Base-by-base conservation (phyloP, 2,329 filamentous ascomycete species). In the Pseudogymnoascus verrucosus region DNA sequence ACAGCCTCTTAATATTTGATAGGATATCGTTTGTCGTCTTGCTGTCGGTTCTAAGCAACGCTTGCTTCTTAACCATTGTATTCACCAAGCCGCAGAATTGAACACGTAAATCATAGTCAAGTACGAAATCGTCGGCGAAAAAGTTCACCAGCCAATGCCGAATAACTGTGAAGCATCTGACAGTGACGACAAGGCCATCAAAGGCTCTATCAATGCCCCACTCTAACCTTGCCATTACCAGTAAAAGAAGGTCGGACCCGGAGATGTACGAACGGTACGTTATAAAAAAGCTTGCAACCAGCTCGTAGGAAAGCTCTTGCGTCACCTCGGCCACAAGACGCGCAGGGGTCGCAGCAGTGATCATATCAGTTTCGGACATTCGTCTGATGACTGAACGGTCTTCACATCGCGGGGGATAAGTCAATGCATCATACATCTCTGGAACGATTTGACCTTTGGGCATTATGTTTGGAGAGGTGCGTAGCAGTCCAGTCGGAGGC, bases 61-160 rank as follows among this genome's bases (percentile, higher is more conserved):
- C 59, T 40, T 61, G 59, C 26, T 42, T 61, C 59, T 40, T 39
- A 61, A 61, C 59, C 59, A 61, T 61, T 31, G 34, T 78, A 73
- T 98, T 97, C 64, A 97, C 81, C 7, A 92, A 80, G 34, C 86
- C 80, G 76, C 93, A 97, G 72, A 97, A 97, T 14, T 85, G 84
- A 4, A 84, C 79, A 7, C 93, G 87, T 34, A 98, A 79, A 51
- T 84, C 79, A 71, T 89, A 87, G 72, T 93, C 86, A 23, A 88
- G 76, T 42, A 96, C 85, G 73, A 96, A 99, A 73, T 99, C 95
- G 72, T 99, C 95, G 63, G 90, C 83, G 69, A 98, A 99, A 75
- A 99, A 99, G 74, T 99, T 99, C 66, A 99, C 78, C 64, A 98
- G 93, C 95, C 95, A 99, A 75, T 99, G 95, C 64, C 95, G 87